A percentile compares a stretch with the other conserved stretches of the same genome.
Evolutionary conservation across 1,284 basidiomycete genomes (phyloP).

Genomic region (Ganoderma meredithae): DNA sequence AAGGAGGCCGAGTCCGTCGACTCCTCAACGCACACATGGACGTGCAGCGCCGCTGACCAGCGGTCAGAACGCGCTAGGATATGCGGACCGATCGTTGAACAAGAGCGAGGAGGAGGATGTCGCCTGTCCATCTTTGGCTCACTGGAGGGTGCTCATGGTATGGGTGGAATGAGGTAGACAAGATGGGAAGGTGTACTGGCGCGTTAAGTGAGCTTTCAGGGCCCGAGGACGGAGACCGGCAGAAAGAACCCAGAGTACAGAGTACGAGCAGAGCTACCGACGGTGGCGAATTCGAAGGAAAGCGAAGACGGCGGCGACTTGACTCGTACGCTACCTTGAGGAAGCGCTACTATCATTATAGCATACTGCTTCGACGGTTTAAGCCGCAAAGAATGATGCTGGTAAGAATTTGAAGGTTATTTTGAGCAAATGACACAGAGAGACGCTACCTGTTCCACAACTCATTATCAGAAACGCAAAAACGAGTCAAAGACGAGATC

Average conservation of each 20-base stretch:
- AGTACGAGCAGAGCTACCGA: background rate
- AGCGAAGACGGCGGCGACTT: constrained; percentile 9
- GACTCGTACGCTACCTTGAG: constrained; percentile 3
- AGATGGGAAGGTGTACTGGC: background rate
- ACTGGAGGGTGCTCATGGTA: background rate
- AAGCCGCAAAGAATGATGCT: background rate
- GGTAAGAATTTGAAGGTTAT: background rate
- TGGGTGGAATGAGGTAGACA: background rate
- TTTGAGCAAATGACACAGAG: background rate
- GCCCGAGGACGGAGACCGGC: background rate
- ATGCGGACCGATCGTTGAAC: background rate
- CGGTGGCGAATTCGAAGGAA: constrained; percentile 4
- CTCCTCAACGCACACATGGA: background rate
- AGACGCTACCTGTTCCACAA: background rate
- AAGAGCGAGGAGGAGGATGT: background rate
- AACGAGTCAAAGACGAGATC: background rate
- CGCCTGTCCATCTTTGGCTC: background rate
- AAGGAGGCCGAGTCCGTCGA: background rate
- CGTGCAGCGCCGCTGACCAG: background rate
- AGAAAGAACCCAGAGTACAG: background rate
- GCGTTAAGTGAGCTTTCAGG: constrained; percentile 4
- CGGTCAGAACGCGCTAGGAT: background rate
- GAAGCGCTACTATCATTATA: background rate
- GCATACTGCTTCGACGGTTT: background rate
- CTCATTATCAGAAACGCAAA: background rate